Conservation (phyloP, 2,329 filamentous ascomycete genomes). For the Epicoccum nigrum region DNA sequence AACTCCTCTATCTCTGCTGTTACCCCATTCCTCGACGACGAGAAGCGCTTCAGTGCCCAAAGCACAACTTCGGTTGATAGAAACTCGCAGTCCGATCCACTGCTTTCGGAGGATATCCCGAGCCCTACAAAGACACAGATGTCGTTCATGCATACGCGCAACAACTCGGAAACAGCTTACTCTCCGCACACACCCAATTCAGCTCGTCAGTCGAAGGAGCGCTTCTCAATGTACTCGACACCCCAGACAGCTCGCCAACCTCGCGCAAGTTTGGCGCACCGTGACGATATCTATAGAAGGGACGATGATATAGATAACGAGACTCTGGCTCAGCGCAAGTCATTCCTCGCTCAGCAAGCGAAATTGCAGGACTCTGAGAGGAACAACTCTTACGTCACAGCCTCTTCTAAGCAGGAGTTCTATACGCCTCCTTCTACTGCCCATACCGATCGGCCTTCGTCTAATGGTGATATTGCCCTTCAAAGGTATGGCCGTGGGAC, state of each 20-base stretch:
- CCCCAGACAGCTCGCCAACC: constrained; percentile 46
- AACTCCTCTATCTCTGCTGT: constrained; percentile 59
- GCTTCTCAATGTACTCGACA: constrained; percentile 53
- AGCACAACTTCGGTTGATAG: constrained; percentile 49
- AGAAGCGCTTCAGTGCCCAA: constrained; percentile 65
- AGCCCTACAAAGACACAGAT: constrained; percentile 58
- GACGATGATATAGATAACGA: constrained; percentile 36
- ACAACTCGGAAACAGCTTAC: constrained; percentile 62
- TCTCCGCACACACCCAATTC: constrained; percentile 58
- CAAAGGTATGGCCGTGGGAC: constrained; percentile 39
- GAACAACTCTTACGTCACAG: constrained; percentile 34
- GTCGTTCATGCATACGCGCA: constrained; percentile 83
- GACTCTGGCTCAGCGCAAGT: constrained; percentile 43
- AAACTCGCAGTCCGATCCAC: constrained; percentile 38
- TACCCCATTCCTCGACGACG: constrained; percentile 56
- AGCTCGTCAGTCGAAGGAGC: constrained; percentile 60
- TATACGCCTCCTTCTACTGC: constrained; percentile 36
- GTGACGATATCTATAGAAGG: constrained; percentile 37
- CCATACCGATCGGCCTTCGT: constrained; percentile 19
- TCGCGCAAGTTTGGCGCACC: constrained; percentile 45
- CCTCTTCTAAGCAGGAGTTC: constrained; percentile 39
- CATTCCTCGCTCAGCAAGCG: constrained; percentile 41
- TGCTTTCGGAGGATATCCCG: constrained; percentile 37
- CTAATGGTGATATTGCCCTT: constrained; percentile 37
- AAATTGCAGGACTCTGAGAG: constrained; percentile 42